phyloP scores from a whole-genome alignment of 345 rosid species.

The Syzygium jambos region DNA sequence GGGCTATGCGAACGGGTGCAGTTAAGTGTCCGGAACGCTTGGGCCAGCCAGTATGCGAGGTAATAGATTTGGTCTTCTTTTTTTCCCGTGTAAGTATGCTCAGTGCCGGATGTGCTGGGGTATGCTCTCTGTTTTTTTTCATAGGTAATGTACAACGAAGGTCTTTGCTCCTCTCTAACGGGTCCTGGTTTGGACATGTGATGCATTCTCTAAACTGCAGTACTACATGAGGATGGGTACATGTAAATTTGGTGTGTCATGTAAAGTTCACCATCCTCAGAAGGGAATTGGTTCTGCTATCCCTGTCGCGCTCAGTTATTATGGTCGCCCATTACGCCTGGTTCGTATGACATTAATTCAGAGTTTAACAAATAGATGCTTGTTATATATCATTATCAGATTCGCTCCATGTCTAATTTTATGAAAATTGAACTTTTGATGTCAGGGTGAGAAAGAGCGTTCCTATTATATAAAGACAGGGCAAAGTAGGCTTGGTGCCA shows the following conservation, averaged over 20 bases:
- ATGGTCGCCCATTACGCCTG: conserved; percentile 65
- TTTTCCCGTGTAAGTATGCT: background rate
- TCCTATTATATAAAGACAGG: conserved; percentile 84
- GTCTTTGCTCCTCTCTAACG: background rate
- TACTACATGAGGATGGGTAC: conserved; percentile 80
- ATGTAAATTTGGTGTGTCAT: conserved; percentile 95
- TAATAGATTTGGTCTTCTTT: conserved; percentile 5
- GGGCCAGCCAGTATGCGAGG: conserved; percentile 87
- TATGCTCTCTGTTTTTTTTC: background rate
- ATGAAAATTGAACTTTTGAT: background rate
- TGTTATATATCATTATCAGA: background rate
- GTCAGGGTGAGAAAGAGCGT: conserved; percentile 90
- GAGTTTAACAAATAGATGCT: background rate
- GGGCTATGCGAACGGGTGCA: conserved; percentile 44
- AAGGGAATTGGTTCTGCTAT: conserved; percentile 53
- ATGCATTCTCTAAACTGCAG: conserved; percentile 25
- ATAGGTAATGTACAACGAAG: background rate
- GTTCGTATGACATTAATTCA: background rate
- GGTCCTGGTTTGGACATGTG: conserved; percentile 21
- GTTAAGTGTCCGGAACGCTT: conserved; percentile 67
- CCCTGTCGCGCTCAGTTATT: conserved; percentile 48
- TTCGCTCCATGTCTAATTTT: background rate
- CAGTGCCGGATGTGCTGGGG: background rate
- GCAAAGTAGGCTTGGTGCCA: conserved; percentile 77
- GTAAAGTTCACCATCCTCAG: conserved; percentile 94